These are phyloP conservation scores for Ustilago cynodontis DNA, from an alignment of 1,284 basidiomycete genomes.

Conservation along the genomic window DNA sequence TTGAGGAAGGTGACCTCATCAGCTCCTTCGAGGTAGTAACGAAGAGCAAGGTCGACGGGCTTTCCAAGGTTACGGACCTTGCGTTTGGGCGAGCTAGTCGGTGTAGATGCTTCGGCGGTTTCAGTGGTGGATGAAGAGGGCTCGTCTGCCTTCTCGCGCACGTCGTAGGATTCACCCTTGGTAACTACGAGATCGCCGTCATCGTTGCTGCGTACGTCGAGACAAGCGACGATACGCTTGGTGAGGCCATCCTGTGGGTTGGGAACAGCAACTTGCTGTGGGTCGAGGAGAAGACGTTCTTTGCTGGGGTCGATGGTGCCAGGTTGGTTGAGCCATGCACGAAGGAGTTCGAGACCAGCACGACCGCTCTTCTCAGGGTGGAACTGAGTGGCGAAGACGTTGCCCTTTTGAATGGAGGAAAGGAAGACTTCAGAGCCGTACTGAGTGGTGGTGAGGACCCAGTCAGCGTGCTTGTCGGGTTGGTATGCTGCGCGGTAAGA, in stretches of 20 bases:
- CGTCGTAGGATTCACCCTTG: constrained; percentile 99
- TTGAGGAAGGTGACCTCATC: constrained; percentile 98
- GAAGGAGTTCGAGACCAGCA: constrained; percentile 86
- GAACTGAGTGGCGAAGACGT: constrained; percentile 95
- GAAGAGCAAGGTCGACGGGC: constrained; percentile 88
- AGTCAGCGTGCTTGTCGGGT: constrained; percentile 73
- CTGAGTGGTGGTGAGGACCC: constrained; percentile 88
- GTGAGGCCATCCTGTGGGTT: constrained; percentile 73
- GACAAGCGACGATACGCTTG: constrained; percentile 94
- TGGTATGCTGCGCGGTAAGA: constrained; percentile 83
- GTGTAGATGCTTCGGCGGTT: constrained; percentile 10
- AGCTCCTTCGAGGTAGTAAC: constrained; percentile 89
- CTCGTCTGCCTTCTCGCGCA: constrained; percentile 77
- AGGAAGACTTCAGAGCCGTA: constrained; percentile 95
- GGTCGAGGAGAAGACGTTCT: constrained; percentile 54
- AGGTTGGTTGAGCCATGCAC: constrained; percentile 81
- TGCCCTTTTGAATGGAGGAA: constrained; percentile 83
- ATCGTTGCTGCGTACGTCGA: constrained; percentile 98
- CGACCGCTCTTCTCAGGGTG: constrained; percentile 97
- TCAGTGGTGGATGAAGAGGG: constrained; percentile 5
- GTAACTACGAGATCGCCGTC: constrained; percentile 97
- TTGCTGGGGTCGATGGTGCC: constrained; percentile 43
- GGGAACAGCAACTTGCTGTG: constrained; percentile 58
- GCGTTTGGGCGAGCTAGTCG: constrained; percentile 67
- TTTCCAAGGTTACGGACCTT: constrained; percentile 97